phyloP scores from a whole-genome alignment of 768 basidiomycete species.

The Leccinum uliginosum region DNA sequence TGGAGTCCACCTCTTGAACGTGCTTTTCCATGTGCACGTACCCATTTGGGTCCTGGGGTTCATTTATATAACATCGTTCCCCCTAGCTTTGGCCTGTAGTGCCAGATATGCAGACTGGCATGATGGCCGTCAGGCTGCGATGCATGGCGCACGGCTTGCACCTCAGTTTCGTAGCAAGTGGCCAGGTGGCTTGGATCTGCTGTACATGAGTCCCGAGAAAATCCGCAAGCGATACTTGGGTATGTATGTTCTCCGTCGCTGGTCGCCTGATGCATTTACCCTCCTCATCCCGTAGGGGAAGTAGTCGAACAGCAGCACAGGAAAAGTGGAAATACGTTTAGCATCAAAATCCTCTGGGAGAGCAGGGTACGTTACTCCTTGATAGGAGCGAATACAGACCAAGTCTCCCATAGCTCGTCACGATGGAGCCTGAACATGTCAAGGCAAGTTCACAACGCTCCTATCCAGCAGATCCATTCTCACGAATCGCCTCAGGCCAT shows the following conservation, averaged over 20 bases:
- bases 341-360: slow-evolving; percentile 35
- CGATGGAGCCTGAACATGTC: slow-evolving; percentile 46
- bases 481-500: slow-evolving; percentile 29
- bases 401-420: slow-evolving; percentile 34
- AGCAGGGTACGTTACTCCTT: slow-evolving; percentile 29
- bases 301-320: slow-evolving; percentile 19
- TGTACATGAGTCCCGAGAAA: slow-evolving; percentile 22
- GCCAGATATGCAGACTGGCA: slow-evolving; percentile 11
- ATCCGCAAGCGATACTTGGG: slow-evolving; percentile 27
- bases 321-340: slow-evolving; percentile 30
- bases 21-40: slow-evolving; percentile 3
- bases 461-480: neutral
- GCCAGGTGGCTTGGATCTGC: slow-evolving; percentile 35
- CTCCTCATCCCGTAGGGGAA: slow-evolving; percentile 23
- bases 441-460: slow-evolving; percentile 24
- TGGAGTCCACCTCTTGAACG: slow-evolving; percentile 8
- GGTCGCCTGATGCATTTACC: neutral
- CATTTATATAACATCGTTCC: slow-evolving; percentile 23
- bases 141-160: slow-evolving; percentile 30
- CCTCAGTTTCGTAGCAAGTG: slow-evolving; percentile 31
- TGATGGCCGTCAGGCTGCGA: slow-evolving; percentile 11
- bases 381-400: neutral
- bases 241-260: slow-evolving; percentile 9
- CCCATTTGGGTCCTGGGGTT: slow-evolving; percentile 15
- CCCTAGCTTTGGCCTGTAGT: slow-evolving; percentile 15